Base-by-base conservation (phyloP, 495 filamentous ascomycete genomes). In the Sabuloglossum arenarium region DNA sequence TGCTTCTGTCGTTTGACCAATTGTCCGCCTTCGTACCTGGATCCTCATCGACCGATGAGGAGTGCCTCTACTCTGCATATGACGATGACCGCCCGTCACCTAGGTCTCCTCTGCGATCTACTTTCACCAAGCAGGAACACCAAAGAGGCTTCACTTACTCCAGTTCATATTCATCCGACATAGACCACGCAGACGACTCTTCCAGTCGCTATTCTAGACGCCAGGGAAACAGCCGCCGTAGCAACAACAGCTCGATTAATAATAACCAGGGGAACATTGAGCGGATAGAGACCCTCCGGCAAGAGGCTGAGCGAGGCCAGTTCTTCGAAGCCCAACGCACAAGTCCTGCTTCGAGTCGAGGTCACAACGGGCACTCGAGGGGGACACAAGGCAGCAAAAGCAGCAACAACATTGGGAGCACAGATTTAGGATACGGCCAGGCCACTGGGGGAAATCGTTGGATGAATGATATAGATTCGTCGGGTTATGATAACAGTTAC, bases 1-100 rank as follows among this genome's bases (percentile, higher is more conserved):
- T 96, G 79, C 77, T 96, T 12, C 75, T 88, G 30, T 94, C 89
- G 19, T 77, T 96, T 57, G 87, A 93, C 67, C 82, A 86, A 69
- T 77, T 87, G 64, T 77, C 75, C 11, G 70, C 77, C 57, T 73
- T 55, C 46, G 59, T 62, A 10, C 63, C 68, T 4, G 69, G 68
- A 43, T 30, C 42, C 5, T 47, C 55, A 6, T 16, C 30, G 6
- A 39, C 16, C 11, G 32, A 56, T 14, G 32, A 43, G 9, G 25
- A 47, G 8, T 10, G 51, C 24, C 16, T 46, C 55, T 42, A 56
- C n/a, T 3, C 39, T 21, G 16, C 39, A 23, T 43, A 21, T 21
- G 39, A 43, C 42, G 53, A 39, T 54, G 32, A 49, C 56, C 58
- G 54, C 27, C 43, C 27, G 3, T 55, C 29, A 23, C 25, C 46